Conservation (phyloP, 2,329 filamentous ascomycete genomes). For the Amauroascus niger region DNA sequence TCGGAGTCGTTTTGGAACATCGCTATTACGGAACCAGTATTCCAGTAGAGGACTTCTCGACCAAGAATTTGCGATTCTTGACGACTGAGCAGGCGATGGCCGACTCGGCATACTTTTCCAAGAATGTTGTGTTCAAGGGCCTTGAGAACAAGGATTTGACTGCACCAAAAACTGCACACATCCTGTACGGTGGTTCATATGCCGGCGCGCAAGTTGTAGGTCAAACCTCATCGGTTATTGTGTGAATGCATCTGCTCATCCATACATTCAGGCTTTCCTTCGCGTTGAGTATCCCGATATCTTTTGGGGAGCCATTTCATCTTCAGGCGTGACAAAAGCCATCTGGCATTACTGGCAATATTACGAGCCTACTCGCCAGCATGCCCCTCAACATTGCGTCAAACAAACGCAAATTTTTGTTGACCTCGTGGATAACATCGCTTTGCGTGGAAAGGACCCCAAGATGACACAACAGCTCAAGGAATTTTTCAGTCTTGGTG, state of each 20-base stretch:
- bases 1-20: slow-evolving; percentile 76
- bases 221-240: not conserved
- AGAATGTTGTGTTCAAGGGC: slow-evolving; percentile 60
- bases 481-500: slow-evolving; percentile 41
- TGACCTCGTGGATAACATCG: slow-evolving; percentile 50
- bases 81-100: slow-evolving; percentile 74
- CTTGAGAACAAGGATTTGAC: slow-evolving; percentile 59
- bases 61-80: slow-evolving; percentile 66
- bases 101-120: slow-evolving; percentile 71
- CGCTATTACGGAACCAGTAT: slow-evolving; percentile 75
- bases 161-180: slow-evolving; percentile 56
- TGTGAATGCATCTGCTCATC: not conserved
- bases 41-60: slow-evolving; percentile 56
- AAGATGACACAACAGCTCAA: slow-evolving; percentile 43
- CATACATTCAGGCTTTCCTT: slow-evolving; percentile 50
- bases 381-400: slow-evolving; percentile 54
- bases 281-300: slow-evolving; percentile 67
- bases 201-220: slow-evolving; percentile 59
- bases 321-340: slow-evolving; percentile 67
- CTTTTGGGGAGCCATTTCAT: slow-evolving; percentile 70
- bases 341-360: slow-evolving; percentile 68
- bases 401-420: slow-evolving; percentile 52
- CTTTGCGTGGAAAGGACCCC: slow-evolving; percentile 41
- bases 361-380: slow-evolving; percentile 49
- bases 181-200: slow-evolving; percentile 77